Evolutionary conservation across 2,329 filamentous ascomycete species (phyloP).

Genomic region (Lachnellula subtilissima): DNA sequence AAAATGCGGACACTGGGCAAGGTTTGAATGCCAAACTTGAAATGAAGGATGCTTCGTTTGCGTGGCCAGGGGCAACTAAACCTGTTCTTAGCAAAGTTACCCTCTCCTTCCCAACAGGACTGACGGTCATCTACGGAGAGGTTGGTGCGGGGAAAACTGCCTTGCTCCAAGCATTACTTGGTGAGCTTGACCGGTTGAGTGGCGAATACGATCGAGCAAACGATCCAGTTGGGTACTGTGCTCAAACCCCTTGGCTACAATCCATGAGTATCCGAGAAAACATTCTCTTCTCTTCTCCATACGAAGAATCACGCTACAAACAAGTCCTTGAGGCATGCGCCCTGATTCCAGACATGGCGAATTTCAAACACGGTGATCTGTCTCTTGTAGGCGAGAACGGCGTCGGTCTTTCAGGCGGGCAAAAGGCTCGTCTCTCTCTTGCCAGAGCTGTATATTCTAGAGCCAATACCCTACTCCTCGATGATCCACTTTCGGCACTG

Average conservation of each 20-base stretch:
- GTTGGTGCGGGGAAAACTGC: constrained; percentile 60
- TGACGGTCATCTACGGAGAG: constrained; percentile 59
- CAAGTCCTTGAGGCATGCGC: constrained; percentile 64
- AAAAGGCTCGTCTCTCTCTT: constrained; percentile 56
- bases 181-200: constrained; percentile 28
- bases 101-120: constrained; percentile 48
- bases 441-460: constrained; percentile 55
- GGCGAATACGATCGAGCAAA: constrained; percentile 43
- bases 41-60: constrained; percentile 64
- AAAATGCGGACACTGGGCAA: constrained; percentile 38
- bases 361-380: constrained; percentile 59
- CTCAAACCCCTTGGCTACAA: constrained; percentile 63
- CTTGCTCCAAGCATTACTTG: constrained; percentile 28
- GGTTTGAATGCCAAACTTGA: constrained; percentile 33
- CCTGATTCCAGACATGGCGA: constrained; percentile 54
- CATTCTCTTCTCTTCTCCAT: constrained; percentile 58
- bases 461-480: constrained; percentile 49
- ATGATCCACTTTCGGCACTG: constrained; percentile 55
- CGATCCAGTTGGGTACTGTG: constrained; percentile 58
- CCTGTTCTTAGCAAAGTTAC: constrained; percentile 51
- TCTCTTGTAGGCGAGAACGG: constrained; percentile 59
- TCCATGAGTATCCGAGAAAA: constrained; percentile 67
- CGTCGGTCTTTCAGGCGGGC: constrained; percentile 55
- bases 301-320: constrained; percentile 65
- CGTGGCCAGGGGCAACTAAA: constrained; percentile 66